A percentile compares a stretch with the other conserved stretches of the same genome.
phyloP scores from a whole-genome alignment of 1,139 yeast species.

The Taphrina flavorubra region DNA sequence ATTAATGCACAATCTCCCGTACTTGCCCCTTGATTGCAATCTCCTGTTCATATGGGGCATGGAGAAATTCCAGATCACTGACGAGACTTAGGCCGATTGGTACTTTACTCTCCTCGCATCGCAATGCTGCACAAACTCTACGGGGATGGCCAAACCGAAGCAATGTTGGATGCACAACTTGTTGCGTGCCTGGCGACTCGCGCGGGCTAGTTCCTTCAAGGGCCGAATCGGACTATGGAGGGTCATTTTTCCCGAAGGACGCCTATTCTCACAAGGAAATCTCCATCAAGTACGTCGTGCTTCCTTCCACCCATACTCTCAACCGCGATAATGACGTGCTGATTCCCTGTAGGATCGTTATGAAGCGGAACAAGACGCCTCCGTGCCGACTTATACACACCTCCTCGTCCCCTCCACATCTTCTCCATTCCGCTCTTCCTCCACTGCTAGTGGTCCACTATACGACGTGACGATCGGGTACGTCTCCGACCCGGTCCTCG shows the following conservation, averaged over 20 bases:
- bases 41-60: too few relatives aligned
- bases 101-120: not conserved
- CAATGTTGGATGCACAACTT: not conserved
- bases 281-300: not conserved
- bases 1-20: constrained; percentile 6
- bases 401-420: constrained; percentile 10
- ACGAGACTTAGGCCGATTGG: constrained; percentile 5
- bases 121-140: not conserved
- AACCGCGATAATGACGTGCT: not conserved
- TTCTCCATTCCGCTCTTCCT: not conserved
- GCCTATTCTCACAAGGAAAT: not conserved
- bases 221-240: not conserved
- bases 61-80: too few relatives aligned
- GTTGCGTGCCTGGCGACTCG: constrained; percentile 4
- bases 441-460: not conserved
- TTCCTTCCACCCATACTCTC: not conserved
- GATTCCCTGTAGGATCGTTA: constrained; percentile 10
- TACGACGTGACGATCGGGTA: constrained; percentile 9
- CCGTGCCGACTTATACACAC: constrained; percentile 3
- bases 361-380: constrained; percentile 10
- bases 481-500: not conserved
- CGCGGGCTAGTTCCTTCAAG: not conserved
- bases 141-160: not conserved
- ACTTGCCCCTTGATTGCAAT: not conserved
- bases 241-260: constrained; percentile 12